Base-by-base conservation (phyloP, 2,329 filamentous ascomycete species). In the Alternaria tenuissima region DNA sequence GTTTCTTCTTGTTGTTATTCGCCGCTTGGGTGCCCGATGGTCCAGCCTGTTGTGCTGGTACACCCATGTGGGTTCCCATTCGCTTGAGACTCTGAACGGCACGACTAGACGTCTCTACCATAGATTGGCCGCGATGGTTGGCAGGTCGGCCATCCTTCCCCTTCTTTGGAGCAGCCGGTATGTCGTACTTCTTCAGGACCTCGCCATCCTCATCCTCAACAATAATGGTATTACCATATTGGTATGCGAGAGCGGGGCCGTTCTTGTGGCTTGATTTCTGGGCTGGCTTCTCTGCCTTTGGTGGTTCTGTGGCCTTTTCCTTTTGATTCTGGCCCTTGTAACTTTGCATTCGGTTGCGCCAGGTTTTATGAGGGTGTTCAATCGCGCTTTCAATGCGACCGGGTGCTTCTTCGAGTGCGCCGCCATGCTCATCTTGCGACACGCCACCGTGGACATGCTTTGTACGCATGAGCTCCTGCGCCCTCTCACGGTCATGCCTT, bases 141-240 rank as follows among this genome's bases (percentile, higher is more conserved):
- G 61, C 68, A 24, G 75, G 74, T 22, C 73, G 76, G 22, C 57
- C 51, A 22, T 62, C 55, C 47, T 69, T 65, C 9, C 68, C 65
- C 39, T 67, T 68, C 62, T 76, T 87, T 26, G 72, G 67, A 5
- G 86, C 78, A 0, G 84, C 80, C 1, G 90, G 89, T 28, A 94
- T 85, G 64, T 94, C 89, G 73, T 93, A 94, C 57, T 91, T 89
- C 81, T 94, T 94, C 75, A 96, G 86, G 32, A 96, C 92, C 75
- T 96, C 92, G 43, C 92, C 92, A 68, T 94, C 89, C 76, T 91
- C 90, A 63, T 96, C 91, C 79, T 96, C 92, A 16, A 96, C 91
- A 74, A 96, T 94, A 65, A 96, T 92, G 81, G 92, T 94, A 74
- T 92, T 94, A 64, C 92, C 92, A 72, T 93, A 94, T 67, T 94